These are phyloP conservation scores for Styphnolobium japonicum DNA, from an alignment of 306 rosid species.

Conservation along the genomic window DNA sequence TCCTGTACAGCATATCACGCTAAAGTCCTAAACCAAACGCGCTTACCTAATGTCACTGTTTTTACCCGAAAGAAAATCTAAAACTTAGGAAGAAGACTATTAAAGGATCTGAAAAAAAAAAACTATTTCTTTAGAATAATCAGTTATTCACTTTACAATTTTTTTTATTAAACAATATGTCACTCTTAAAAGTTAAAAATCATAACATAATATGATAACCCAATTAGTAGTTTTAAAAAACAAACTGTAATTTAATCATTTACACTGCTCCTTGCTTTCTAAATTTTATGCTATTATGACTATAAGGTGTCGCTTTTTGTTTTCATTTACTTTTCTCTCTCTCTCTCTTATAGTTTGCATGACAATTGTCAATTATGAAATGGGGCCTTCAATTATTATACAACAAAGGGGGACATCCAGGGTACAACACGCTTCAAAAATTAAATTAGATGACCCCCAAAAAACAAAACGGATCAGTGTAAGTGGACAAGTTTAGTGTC, in stretches of 20 bases:
- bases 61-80: neutral
- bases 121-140: neutral
- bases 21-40: neutral
- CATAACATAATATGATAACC: neutral
- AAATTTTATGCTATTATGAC: neutral
- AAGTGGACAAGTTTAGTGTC: slow-evolving; percentile 35
- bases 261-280: neutral
- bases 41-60: neutral
- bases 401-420: slow-evolving; percentile 16
- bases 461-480: neutral
- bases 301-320: slow-evolving; percentile 10
- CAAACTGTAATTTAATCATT: neutral
- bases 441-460: slow-evolving; percentile 17
- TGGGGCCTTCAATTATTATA: slow-evolving; percentile 33
- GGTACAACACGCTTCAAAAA: slow-evolving; percentile 25
- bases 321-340: neutral
- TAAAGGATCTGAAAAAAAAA: neutral
- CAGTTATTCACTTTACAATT: neutral
- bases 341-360: slow-evolving; percentile 1
- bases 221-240: neutral
- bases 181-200: neutral
- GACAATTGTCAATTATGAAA: slow-evolving; percentile 22
- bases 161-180: neutral
- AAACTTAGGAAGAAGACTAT: neutral
- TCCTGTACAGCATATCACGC: neutral